phyloP scores from a whole-genome alignment of 2,329 filamentous ascomycete species.

The Scedosporium aurantiacum region DNA sequence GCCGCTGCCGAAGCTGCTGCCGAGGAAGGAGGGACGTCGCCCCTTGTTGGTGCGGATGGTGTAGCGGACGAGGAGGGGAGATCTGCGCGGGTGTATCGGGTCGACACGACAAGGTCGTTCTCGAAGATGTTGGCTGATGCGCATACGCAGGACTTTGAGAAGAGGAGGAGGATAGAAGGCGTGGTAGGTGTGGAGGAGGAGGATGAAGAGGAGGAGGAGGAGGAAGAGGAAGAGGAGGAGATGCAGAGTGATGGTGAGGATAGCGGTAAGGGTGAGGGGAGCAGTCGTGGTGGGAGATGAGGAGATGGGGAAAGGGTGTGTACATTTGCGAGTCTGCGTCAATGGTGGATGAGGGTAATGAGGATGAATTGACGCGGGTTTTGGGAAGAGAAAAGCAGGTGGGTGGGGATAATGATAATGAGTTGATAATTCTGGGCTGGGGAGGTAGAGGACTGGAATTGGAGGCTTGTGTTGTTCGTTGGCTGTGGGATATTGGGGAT shows the following conservation, averaged over 20 bases:
- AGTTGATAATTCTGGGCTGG: too few species aligned
- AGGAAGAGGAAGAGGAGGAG: constrained; percentile 5
- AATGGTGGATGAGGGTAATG: too few species aligned
- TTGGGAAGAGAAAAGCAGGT: too few species aligned
- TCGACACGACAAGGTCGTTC: constrained; percentile 26
- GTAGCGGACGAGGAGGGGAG: constrained; percentile 1
- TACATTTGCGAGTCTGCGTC: neutral
- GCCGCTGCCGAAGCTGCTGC: neutral
- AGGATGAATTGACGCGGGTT: too few species aligned
- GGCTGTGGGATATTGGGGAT: too few species aligned
- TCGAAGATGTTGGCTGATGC: constrained; percentile 66
- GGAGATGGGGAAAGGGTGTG: neutral
- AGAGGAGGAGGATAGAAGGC: constrained; percentile 42
- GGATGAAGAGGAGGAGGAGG: constrained; percentile 14
- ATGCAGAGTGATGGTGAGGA: neutral
- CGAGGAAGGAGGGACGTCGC: neutral
- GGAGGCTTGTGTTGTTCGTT: too few species aligned
- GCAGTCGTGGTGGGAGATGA: neutral
- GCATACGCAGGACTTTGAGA: constrained; percentile 86
- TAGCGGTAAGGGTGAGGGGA: neutral
- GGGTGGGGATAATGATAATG: too few species aligned
- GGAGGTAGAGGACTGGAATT: too few species aligned
- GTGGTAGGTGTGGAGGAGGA: constrained; percentile 12
- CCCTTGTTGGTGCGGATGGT: neutral
- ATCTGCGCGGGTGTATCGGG: constrained; percentile 1